Evolutionary conservation across 257 asterid species (phyloP).

Genomic region (Thymus mandschuricus): DNA sequence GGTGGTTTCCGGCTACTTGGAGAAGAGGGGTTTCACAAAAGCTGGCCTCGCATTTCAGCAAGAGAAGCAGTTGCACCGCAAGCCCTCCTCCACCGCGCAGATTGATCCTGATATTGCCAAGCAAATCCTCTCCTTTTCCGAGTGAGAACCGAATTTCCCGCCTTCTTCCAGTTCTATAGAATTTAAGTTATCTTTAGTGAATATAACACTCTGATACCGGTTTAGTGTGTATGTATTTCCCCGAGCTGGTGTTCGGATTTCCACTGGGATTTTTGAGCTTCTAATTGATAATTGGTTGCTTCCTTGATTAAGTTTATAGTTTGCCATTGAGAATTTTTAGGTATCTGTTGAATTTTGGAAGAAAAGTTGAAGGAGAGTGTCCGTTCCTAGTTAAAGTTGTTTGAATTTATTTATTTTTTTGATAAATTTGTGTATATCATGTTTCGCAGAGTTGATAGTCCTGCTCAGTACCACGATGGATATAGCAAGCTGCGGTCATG

Average conservation of each 20-base stretch:
- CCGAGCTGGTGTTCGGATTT: not conserved
- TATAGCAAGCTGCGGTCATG: conserved; percentile 90
- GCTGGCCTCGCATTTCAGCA: conserved; percentile 81
- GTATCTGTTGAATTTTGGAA: not conserved
- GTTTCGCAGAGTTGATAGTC: conserved; percentile 66
- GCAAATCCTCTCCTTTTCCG: conserved; percentile 67
- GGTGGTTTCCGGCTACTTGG: conserved; percentile 77
- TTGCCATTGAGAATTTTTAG: not conserved
- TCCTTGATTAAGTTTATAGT: not conserved
- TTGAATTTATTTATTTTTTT: not conserved
- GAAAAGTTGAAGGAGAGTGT: not conserved
- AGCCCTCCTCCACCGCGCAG: conserved; percentile 53
- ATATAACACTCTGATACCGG: no score
- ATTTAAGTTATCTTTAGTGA: not conserved
- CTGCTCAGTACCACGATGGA: conserved; percentile 84
- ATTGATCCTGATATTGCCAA: conserved; percentile 74
- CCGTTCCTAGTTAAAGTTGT: not conserved
- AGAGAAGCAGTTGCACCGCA: conserved; percentile 65
- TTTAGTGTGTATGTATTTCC: no score
- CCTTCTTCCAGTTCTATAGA: conserved; percentile 3
- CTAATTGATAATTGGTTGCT: not conserved
- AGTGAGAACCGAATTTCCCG: conserved; percentile 43
- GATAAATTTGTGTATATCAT: conserved; percentile 1
- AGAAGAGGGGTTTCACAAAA: conserved; percentile 83
- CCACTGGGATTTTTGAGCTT: conserved; percentile 1